Percentiles rank a stretch among this genome's conserved stretches.
Evolutionary conservation across 2,329 filamentous ascomycete genomes (phyloP).

Genomic region (Fusarium sp.): DNA sequence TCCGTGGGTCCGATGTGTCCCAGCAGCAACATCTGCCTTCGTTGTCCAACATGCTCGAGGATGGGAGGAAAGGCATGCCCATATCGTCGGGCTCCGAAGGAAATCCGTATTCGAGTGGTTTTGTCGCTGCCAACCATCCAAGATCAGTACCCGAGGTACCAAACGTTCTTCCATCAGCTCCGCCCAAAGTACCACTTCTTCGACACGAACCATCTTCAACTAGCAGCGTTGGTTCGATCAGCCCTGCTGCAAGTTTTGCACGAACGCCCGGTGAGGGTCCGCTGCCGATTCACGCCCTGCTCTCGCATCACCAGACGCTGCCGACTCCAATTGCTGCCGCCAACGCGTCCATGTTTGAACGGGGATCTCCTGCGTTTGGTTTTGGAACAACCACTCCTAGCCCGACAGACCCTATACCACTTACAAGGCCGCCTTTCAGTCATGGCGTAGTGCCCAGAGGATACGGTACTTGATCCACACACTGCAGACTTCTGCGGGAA

Average conservation of each 20-base stretch:
- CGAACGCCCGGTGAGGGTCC: conserved; percentile 62
- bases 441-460: conserved; percentile 45
- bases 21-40: conserved; percentile 57
- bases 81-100: conserved; percentile 34
- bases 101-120: conserved; percentile 44
- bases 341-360: conserved; percentile 33
- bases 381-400: conserved; percentile 36
- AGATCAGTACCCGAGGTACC: conserved; percentile 43
- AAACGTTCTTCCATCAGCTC: conserved; percentile 46
- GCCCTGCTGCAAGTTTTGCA: conserved; percentile 50
- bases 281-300: conserved; percentile 65
- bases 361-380: conserved; percentile 33
- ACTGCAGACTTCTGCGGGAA: conserved; percentile 24
- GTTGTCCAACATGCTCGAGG: conserved; percentile 61
- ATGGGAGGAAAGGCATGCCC: conserved; percentile 41
- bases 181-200: conserved; percentile 51
- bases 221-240: conserved; percentile 56
- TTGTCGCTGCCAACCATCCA: conserved; percentile 48
- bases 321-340: conserved; percentile 26
- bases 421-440: conserved; percentile 34
- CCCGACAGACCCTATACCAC: conserved; percentile 41
- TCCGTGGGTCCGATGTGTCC: conserved; percentile 30
- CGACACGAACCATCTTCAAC: conserved; percentile 60
- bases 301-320: conserved; percentile 56
- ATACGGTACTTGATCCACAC: conserved; percentile 50